A percentile compares a stretch with the other conserved stretches of the same genome.
phyloP scores from a whole-genome alignment of 345 rosid genomes.

The Populus ilicifolia region DNA sequence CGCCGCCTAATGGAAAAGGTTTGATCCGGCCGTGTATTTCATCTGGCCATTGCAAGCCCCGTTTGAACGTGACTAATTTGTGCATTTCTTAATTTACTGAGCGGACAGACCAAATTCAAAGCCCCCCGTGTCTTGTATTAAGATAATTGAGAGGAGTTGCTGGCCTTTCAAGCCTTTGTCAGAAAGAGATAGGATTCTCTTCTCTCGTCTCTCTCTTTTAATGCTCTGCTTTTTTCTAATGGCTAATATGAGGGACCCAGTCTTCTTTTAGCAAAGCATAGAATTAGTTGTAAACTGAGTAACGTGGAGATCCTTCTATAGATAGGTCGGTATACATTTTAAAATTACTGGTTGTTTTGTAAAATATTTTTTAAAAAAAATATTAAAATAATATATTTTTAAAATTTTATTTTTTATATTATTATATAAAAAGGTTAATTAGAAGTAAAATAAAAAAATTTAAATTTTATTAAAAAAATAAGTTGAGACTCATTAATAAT shows the following conservation, averaged over 20 bases:
- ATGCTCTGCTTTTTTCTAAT: too few relatives aligned
- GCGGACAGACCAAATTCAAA: neutral
- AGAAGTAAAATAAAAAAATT: too few relatives aligned
- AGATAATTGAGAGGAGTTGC: neutral
- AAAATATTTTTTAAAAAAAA: too few relatives aligned
- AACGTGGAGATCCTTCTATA: neutral
- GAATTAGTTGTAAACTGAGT: neutral
- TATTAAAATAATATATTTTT: too few relatives aligned
- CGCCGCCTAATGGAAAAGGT: neutral
- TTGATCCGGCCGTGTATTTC: neutral
- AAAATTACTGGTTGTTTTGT: too few relatives aligned
- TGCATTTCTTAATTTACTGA: neutral
- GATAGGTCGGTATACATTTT: slow-evolving; percentile 1
- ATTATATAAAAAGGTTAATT: too few relatives aligned
- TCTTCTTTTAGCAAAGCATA: neutral
- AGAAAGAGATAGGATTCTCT: neutral
- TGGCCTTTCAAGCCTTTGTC: neutral
- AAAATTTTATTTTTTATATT: too few relatives aligned
- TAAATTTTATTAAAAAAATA: too few relatives aligned
- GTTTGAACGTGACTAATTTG: neutral
- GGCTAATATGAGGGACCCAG: neutral
- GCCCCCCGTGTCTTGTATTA: neutral
- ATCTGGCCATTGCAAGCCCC: neutral
- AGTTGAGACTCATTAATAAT: too few relatives aligned
- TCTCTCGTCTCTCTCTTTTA: too few relatives aligned